Base-by-base conservation (phyloP, 2,329 filamentous ascomycete genomes). In the Penicillium corylophilum region DNA sequence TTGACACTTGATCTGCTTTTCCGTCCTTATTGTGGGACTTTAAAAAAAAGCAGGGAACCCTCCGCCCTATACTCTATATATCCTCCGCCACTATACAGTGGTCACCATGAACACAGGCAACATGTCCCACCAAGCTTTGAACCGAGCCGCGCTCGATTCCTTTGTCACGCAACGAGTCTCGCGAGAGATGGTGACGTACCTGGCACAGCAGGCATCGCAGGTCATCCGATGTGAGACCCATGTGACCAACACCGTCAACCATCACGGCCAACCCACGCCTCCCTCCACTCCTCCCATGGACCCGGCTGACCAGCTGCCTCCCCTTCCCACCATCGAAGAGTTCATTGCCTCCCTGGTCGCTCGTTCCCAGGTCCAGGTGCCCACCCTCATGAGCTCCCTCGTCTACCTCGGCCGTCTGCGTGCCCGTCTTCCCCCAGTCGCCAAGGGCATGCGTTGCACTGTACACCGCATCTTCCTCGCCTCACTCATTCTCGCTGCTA, bases 391-490 rank as follows among this genome's bases (percentile, higher is more conserved):
- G 94, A 93, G 90, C 31, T 92, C 92, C 7, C 82, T 99, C 36
- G 91, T 97, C 71, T 99, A 96, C 80, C 86, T 99, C 51, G 84
- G 83, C 67, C 85, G 92, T 55, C 83, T 99, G 67, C 89, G 87
- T 75, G 82, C 87, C 46, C 87, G 89, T 63, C 85, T 99, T 24
- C 93, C 95, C 61, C 89, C 93, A 53, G 91, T 96, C 69, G 93
- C 94, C 64, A 96, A 96, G 77, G 94, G 94, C 59, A 90, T 97
- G 76, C 87, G 89, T 64, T 97, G 94, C 80, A 97, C 94, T 22
- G 90, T 93, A 42, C 94, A 99, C 79, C 88, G 94, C 65, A 97
- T 99, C 80, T 97, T 99, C 77, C 83, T 99, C 44, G 93, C 77
- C 6, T 75, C 74, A 4, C 64, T 79, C 41, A 78, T 79, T 35